Base-by-base conservation (phyloP, 257 asterid genomes). In the Misopates orontium region DNA sequence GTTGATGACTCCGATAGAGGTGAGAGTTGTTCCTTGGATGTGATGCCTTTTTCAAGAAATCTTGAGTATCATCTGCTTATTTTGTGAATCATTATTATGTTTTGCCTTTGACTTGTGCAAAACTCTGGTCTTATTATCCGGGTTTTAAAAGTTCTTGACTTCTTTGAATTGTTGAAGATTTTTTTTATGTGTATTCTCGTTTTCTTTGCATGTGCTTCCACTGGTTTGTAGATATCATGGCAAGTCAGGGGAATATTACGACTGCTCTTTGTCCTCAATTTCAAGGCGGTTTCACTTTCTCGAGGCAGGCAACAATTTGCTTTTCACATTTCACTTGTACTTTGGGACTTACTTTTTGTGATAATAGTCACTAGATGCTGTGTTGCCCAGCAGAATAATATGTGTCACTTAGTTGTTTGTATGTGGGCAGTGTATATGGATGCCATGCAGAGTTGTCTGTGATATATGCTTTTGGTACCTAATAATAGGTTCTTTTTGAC, bases 1-100 rank as follows among this genome's bases (percentile, higher is more conserved):
- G 76, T 76, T 94, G 86, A 86, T 94, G 97, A 88, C 96, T 54
- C 89, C 96, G 54, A 62, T 84, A 53, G 99, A 94, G 99, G 99
- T 90, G 86, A 39, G 64, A 77, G 87, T 75, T 73, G 72, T 68
- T 67, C 59, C 67, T 63, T 66, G 53, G 69, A 67, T 60, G 21
- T 73, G 53, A 62, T 71, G 63, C n/a, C 56, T 49, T 56, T 60
- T 50, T 44, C 69, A 31, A 70, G 71, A 44, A 47, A 64, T 60
- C 55, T 52, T 55, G 62, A 60, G 31, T 59, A 65, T 41, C 39
- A 7, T 18, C 56, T 41, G 20, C 59, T 64, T 68, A 52, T 56
- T 73, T 60, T 55, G 64, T 50, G 74, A 65, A 74, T 39, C 71
- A 58, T 67, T 68, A 66, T 64, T 71, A 28, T 76, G 23, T 72